phyloP scores from a whole-genome alignment of 2,329 filamentous ascomycete genomes.

The Hypoxylon sp. region DNA sequence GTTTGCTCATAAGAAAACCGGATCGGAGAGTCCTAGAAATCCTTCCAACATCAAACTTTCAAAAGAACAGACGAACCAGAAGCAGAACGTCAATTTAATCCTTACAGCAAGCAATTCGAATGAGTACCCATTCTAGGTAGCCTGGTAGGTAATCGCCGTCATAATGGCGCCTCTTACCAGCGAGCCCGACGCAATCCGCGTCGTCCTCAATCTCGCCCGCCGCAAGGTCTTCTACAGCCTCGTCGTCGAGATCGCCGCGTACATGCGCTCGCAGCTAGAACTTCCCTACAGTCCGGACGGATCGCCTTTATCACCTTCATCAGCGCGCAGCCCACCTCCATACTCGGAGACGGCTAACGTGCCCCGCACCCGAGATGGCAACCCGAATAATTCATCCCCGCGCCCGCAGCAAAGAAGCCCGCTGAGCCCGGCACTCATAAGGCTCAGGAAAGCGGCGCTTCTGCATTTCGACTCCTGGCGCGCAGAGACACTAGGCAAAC shows the following conservation, averaged over 20 bases:
- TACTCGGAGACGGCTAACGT: constrained; percentile 41
- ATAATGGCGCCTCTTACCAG: constrained; percentile 68
- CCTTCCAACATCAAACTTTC: constrained; percentile 13
- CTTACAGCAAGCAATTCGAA: background rate
- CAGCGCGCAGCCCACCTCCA: constrained; percentile 38
- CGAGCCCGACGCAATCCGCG: constrained; percentile 69
- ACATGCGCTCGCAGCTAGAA: constrained; percentile 68
- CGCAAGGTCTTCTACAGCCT: constrained; percentile 68
- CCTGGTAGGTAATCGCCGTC: constrained; percentile 12
- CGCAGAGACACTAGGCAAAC: constrained; percentile 75
- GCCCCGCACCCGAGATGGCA: constrained; percentile 26
- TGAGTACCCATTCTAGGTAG: background rate
- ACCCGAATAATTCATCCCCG: constrained; percentile 22
- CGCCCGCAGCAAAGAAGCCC: constrained; percentile 28
- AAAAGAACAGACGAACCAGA: constrained; percentile 10
- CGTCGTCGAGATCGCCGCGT: constrained; percentile 66
- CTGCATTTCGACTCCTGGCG: constrained; percentile 84
- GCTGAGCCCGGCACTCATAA: constrained; percentile 54
- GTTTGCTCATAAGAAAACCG: constrained; percentile 5
- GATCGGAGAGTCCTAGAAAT: constrained; percentile 9
- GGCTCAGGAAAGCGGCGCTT: constrained; percentile 69
- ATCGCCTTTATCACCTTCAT: constrained; percentile 54
- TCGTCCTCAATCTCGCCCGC: constrained; percentile 67
- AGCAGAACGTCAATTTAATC: background rate
- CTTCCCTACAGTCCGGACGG: constrained; percentile 48